These are phyloP conservation scores for Macrophomina tecta DNA, from an alignment of 2,329 filamentous ascomycete species.

Conservation along the genomic window DNA sequence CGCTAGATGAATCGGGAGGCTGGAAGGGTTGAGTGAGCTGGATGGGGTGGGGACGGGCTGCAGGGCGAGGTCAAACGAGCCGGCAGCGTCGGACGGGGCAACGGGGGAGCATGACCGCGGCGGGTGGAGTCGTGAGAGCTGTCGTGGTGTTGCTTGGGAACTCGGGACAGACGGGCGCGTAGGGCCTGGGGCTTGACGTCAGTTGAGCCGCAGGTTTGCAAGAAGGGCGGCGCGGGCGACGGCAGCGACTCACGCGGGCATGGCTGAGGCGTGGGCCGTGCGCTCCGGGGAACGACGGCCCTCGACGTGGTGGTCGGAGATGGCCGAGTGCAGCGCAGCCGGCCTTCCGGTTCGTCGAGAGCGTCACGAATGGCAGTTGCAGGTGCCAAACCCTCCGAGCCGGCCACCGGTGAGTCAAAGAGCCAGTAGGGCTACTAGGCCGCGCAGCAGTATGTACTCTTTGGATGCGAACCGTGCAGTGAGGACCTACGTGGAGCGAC, in stretches of 20 bases:
- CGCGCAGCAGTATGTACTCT: neutral
- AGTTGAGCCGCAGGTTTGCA: slow-evolving; percentile 15
- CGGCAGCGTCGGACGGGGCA: slow-evolving; percentile 4
- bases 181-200: slow-evolving; percentile 20
- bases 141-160: slow-evolving; percentile 9
- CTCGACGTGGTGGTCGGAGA: slow-evolving; percentile 6
- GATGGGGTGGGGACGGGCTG: neutral
- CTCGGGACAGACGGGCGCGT: neutral
- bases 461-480: neutral
- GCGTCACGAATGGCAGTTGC: slow-evolving; percentile 15
- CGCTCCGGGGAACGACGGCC: neutral
- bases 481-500: slow-evolving; percentile 14
- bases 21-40: slow-evolving; percentile 1
- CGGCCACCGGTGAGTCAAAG: slow-evolving; percentile 20
- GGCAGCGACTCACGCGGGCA: neutral
- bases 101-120: slow-evolving; percentile 5
- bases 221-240: neutral
- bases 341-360: slow-evolving; percentile 21
- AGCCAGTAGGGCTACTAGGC: slow-evolving; percentile 6
- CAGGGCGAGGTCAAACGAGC: neutral
- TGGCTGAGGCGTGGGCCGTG: slow-evolving; percentile 10
- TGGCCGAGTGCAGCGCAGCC: slow-evolving; percentile 1
- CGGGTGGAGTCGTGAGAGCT: neutral
- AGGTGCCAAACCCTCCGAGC: slow-evolving; percentile 3
- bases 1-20: slow-evolving; percentile 8